Conservation (phyloP, 306 rosid species). For the Rosa rugosa region DNA sequence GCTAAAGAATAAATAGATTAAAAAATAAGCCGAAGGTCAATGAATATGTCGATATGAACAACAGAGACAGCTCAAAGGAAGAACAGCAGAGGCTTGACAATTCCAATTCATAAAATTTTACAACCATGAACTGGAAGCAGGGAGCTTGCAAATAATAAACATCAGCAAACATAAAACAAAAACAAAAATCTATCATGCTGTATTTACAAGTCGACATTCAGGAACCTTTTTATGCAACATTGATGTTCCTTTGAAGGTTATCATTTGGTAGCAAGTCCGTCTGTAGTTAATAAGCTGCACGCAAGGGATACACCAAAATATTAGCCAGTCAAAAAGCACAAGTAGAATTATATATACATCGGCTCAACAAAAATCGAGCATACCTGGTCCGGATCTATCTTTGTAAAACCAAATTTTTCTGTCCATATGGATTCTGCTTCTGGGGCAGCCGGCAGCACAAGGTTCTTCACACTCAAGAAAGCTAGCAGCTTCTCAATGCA, state of each 20-base stretch:
- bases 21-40: background rate
- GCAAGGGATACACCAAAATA: slow-evolving; percentile 13
- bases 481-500: slow-evolving; percentile 85
- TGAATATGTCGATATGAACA: slow-evolving; percentile 31
- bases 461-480: slow-evolving; percentile 69
- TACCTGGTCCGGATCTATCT: slow-evolving; percentile 81
- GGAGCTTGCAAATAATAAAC: slow-evolving; percentile 25
- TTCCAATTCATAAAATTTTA: slow-evolving; percentile 23
- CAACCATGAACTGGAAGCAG: slow-evolving; percentile 22
- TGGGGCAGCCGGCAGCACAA: slow-evolving; percentile 92
- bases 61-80: background rate
- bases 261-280: slow-evolving; percentile 68
- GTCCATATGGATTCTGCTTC: slow-evolving; percentile 95
- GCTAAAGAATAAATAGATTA: slow-evolving; percentile 2
- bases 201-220: slow-evolving; percentile 47
- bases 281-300: slow-evolving; percentile 78
- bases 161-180: background rate
- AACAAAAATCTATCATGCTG: slow-evolving; percentile 22
- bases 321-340: slow-evolving; percentile 8
- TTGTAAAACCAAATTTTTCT: slow-evolving; percentile 75
- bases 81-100: slow-evolving; percentile 28
- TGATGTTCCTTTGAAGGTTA: slow-evolving; percentile 85
- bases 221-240: slow-evolving; percentile 85
- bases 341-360: background rate
- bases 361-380: background rate